Conservation (phyloP, 202 grass and related monocot genomes). For the Schoenoplectus tabernaemontani region DNA sequence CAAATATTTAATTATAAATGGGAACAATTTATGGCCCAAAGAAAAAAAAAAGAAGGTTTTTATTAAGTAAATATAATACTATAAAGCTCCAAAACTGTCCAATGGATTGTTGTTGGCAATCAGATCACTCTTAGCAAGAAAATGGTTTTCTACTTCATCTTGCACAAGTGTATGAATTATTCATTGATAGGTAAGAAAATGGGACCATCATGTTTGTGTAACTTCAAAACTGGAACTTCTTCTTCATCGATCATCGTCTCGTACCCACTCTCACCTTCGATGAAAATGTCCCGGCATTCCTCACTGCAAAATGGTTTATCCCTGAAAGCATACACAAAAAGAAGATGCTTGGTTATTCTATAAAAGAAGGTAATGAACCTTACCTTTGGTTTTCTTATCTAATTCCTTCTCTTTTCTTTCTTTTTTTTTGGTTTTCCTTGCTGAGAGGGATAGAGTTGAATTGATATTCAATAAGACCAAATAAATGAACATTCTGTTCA, state of each 20-base stretch:
- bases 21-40: neutral
- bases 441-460: neutral
- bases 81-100: conserved; percentile 1
- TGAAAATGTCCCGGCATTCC: conserved; percentile 65
- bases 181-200: conserved; percentile 22
- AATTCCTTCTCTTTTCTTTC: neutral
- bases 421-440: neutral
- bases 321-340: conserved; percentile 38
- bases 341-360: conserved; percentile 11
- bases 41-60: neutral
- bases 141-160: neutral
- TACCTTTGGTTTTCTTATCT: neutral
- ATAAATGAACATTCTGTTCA: neutral
- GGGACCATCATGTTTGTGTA: conserved; percentile 2
- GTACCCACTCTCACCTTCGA: conserved; percentile 52
- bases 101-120: neutral
- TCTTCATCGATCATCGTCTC: conserved; percentile 22
- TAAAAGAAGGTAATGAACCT: neutral
- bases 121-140: neutral
- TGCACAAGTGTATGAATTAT: neutral
- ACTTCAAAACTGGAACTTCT: neutral
- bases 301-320: conserved; percentile 71
- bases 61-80: neutral
- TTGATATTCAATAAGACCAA: neutral
- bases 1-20: neutral